Base-by-base conservation (phyloP, 805 yeast genomes). In the Blastobotrys mokoenaii region DNA sequence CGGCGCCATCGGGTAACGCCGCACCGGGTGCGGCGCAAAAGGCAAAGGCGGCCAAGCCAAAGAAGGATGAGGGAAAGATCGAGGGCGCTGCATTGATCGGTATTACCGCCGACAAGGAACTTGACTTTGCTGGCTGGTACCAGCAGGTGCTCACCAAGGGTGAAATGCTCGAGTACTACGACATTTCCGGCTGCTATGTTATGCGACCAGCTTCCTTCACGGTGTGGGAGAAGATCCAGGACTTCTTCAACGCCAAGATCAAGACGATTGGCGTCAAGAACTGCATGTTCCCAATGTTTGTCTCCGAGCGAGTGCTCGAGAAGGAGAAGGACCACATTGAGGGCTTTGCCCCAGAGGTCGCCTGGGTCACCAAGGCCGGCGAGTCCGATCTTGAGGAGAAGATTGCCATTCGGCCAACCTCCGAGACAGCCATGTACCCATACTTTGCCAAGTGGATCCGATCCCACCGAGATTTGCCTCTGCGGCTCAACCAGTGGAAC, bases 291-390 rank as follows among this genome's bases (percentile, higher is more conserved):
- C 99, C 99, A 53, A 86, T 93, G 97, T 93, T 93, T 62, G 97
- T 93, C 42, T 88, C 97, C 8, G 73, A 85, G 40, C 78, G 80
- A 57, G 98, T 94, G 17, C 73, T 93, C 59, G 97, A 94, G 71
- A 87, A 82, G 71, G 99, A 93, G 73, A 93, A 93, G 70, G 99
- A 93, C 63, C 99, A 93, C 65, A 79, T 93, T 57, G 98, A 93
- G 69, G 99, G 99, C 38, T 93, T 93, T 65, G 98, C 99, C 40
- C 98, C 99, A 20, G 99, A 93, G 69, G 99, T 93, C 46, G 99
- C 99, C 20, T 93, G 99, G 99, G 98, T 93, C 56, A 93, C 99
- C 46, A 80, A 74, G 60, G 99, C 99, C 45, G 99, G 99, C 59
- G 65, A 71, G 29, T 83, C 95, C 30, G 97, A 93, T 41, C 75